phyloP scores from a whole-genome alignment of 352 stramenopile genomes.

The Lagenidium giganteum region DNA sequence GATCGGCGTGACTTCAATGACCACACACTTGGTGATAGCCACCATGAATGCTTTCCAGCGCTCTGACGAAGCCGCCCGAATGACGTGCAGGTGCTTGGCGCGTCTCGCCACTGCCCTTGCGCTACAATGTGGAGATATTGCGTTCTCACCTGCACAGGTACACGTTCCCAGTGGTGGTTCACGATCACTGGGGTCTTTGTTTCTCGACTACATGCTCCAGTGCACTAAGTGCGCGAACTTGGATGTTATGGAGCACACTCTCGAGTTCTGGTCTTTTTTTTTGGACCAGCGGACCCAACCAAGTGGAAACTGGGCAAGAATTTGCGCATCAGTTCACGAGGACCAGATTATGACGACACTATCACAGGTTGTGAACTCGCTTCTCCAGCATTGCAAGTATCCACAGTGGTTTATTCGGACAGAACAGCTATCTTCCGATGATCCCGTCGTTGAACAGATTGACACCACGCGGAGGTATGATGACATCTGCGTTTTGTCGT shows the following conservation, averaged over 20 bases:
- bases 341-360: too few species aligned
- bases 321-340: too few species aligned
- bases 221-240: constrained; percentile 54
- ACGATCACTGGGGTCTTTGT: too few species aligned
- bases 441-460: constrained; percentile 54
- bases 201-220: constrained; percentile 57
- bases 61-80: too few species aligned
- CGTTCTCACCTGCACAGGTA: too few species aligned
- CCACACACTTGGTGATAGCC: too few species aligned
- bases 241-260: constrained; percentile 56
- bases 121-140: constrained; percentile 5
- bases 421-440: constrained; percentile 45
- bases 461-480: constrained; percentile 44
- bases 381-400: constrained; percentile 66
- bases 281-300: constrained; percentile 53
- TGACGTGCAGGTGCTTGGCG: too few species aligned
- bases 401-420: constrained; percentile 49
- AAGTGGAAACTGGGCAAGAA: too few species aligned
- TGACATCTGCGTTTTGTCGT: background rate
- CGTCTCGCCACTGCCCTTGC: too few species aligned
- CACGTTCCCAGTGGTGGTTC: too few species aligned
- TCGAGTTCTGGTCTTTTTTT: constrained; percentile 89
- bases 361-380: constrained; percentile 56
- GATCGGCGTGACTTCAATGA: too few species aligned
- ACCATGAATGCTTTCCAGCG: too few species aligned